Percentiles rank a stretch among this genome's conserved stretches.
phyloP scores from a whole-genome alignment of 345 rosid genomes.

The Syzygium aqueum region DNA sequence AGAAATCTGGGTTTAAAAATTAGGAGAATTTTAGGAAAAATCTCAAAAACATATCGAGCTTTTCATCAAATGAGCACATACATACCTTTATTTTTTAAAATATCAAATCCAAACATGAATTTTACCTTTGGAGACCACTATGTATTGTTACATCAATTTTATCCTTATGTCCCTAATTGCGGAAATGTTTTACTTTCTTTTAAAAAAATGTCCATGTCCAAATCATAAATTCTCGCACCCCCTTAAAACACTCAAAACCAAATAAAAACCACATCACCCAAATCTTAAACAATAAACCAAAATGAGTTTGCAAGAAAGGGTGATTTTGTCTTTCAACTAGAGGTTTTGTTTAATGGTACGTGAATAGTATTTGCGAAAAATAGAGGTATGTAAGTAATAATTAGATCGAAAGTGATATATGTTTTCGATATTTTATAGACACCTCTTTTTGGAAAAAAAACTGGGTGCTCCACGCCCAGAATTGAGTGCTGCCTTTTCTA shows the following conservation, averaged over 20 bases:
- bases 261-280: too few relatives aligned
- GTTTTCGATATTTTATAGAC: neutral
- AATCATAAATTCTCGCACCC: neutral
- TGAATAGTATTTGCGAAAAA: neutral
- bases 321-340: neutral
- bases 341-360: neutral
- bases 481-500: neutral
- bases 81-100: neutral
- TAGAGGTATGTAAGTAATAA: neutral
- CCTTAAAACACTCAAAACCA: neutral
- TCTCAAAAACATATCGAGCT: neutral
- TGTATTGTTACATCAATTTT: neutral
- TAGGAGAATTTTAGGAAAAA: neutral
- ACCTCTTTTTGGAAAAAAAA: neutral
- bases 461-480: fast-evolving
- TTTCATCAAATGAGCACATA: neutral
- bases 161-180: neutral
- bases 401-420: neutral
- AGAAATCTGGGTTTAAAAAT: neutral
- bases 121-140: neutral
- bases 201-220: neutral
- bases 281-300: neutral
- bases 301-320: neutral
- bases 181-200: neutral
- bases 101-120: neutral